Base-by-base conservation (phyloP, 2,329 filamentous ascomycete genomes). In the Penicillium rolfsii region DNA sequence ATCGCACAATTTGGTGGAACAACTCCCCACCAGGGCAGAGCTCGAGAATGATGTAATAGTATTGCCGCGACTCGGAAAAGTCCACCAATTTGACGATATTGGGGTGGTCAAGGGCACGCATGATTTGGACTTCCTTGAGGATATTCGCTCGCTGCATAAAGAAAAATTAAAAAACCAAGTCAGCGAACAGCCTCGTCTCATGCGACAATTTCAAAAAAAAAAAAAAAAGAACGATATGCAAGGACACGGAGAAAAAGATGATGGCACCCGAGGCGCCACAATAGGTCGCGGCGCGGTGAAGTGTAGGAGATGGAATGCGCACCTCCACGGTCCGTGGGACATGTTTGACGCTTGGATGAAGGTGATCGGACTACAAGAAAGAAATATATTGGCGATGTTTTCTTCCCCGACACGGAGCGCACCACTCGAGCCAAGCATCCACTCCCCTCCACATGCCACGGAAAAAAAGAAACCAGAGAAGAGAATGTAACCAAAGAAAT, bases 11-110 rank as follows among this genome's bases (percentile, higher is more conserved):
- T 76, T 98, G 94, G 77, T 99, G 95, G 83, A 99, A 99, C 11
- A 99, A 83, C 80, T 99, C 95, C 73, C 95, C 95, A 61, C 95
- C 95, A 0, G 93, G 93, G 60, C 94, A 96, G 46, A 98, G 85
- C 79, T 99, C 95, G 43, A 99, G 87, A 46, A 99, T 88, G 69
- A 99, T 97, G 80, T 96, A 99, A 79, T 98, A 98, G 76, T 97
- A 97, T 76, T 98, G 93, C 60, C 86, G 85, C 0, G 93, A 96
- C 78, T 99, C 95, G 65, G 90, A 90, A 74, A 98, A 98, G 71
- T 97, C 92, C 71, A 98, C 85, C 60, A 99, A 86, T 74, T 92
- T 94, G 77, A 97, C 88, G 63, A 99, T 95, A 75, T 98, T 98
- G 64, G 94, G 93, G 70, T 99, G 95, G 67, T 98, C 93, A 52